Evolutionary conservation across 331 rosid species (phyloP), one percentile per base, ranked within the genome.

Genomic region (Phaseolus coccineus): DNA sequence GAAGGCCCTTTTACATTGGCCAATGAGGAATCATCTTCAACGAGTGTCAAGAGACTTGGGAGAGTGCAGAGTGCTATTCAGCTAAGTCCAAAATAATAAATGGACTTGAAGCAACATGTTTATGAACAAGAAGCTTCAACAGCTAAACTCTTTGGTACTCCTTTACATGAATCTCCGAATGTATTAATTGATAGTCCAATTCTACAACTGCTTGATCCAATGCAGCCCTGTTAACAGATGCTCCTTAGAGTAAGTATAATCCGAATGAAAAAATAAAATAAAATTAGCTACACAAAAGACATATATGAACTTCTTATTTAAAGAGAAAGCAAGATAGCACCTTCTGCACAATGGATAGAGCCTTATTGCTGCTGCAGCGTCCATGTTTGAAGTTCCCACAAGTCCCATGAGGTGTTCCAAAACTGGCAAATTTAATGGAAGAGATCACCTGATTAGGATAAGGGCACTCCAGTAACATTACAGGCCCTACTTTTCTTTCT

Each of bases 361-460:
- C 86, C 8, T 16, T 74, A 22, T 16, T 74, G 85, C 97, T 90
- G 79, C 81, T 85, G 90, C 99, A 95, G 2, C 57, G 78, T 73
- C 98, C 97, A 19, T 86, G 93, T 82, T 66, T 84, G 73, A 87
- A 93, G 85, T 84, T 89, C 40, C 99, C 97, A 52, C 98, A 93
- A 51, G 88, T 84, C 15, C 99, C 99, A 0, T 12, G 66, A 47
- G 98, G 99, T 5, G 88, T 90, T 78, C 99, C 99, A 12, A 84
- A 95, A 84, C 98, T 93, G 8, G 98, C 99, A 68, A 95, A 95
- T 71, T 88, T 95, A 69, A 95, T 88, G 76, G 96, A 90, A 77
- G 99, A 90, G 67, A 95, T 93, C 37, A 86, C 81, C 68, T 93
- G 98, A 74, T 85, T 82, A 61, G 92, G 94, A 68, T 87, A 77